A percentile compares a stretch with the other conserved stretches of the same genome.
phyloP scores from a whole-genome alignment of 768 basidiomycete species.

The Leccinum uliginosum region DNA sequence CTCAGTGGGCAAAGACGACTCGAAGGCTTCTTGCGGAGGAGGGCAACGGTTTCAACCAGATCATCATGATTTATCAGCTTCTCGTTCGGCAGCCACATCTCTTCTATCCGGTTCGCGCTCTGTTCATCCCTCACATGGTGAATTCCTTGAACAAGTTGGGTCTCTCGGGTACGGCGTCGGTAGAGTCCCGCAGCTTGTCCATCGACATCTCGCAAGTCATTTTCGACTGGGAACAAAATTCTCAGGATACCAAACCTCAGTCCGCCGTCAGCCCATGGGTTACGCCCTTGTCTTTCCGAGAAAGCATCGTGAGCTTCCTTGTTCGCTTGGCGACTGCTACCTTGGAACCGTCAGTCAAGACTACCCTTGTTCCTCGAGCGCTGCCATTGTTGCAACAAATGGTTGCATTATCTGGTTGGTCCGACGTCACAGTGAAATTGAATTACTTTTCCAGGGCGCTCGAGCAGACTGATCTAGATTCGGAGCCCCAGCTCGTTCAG shows the following conservation, averaged over 20 bases:
- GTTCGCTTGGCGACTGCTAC: conserved; percentile 81
- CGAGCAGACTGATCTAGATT: conserved; percentile 74
- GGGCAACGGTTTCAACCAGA: conserved; percentile 61
- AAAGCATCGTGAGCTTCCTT: conserved; percentile 92
- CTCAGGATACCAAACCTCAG: conserved; percentile 26
- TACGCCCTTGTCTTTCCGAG: conserved; percentile 75
- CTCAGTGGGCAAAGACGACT: conserved; percentile 83
- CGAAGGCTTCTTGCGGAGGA: conserved; percentile 87
- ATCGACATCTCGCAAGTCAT: conserved; percentile 91
- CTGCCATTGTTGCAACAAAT: conserved; percentile 69
- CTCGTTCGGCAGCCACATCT: conserved; percentile 87
- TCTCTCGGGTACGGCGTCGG: conserved; percentile 62
- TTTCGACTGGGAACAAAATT: conserved; percentile 87
- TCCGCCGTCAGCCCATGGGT: conserved; percentile 48
- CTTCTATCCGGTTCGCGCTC: conserved; percentile 88
- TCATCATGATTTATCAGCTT: conserved; percentile 84
- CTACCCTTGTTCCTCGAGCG: conserved; percentile 55
- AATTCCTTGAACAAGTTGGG: conserved; percentile 86
- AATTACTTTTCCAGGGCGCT: conserved; percentile 85
- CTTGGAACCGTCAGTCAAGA: conserved; percentile 40
- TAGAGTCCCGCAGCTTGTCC: conserved; percentile 81
- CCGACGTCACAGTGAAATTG: conserved; percentile 86
- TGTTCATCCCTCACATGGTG: conserved; percentile 93
- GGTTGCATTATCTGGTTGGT: conserved; percentile 81
- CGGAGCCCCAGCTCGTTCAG: conserved; percentile 58